These are phyloP conservation scores for Conringia planisiliqua DNA, from an alignment of 345 rosid genomes.

Conservation along the genomic window DNA sequence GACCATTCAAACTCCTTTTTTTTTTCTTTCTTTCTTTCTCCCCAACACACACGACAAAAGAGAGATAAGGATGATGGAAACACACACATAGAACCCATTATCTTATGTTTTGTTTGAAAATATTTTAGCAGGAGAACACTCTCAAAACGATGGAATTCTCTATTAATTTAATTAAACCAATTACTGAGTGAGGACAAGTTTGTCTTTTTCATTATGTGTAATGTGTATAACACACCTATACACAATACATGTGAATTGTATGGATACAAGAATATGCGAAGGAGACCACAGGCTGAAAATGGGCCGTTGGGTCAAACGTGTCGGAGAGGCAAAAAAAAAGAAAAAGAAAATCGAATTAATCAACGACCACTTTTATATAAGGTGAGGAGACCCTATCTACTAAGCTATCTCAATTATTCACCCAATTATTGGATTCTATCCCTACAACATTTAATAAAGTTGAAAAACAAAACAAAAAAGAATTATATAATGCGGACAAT, in stretches of 20 bases:
- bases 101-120: neutral
- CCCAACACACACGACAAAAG: conserved; percentile 1
- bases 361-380: conserved; percentile 28
- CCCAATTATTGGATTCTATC: conserved; percentile 23
- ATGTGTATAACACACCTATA: neutral
- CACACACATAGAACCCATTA: neutral
- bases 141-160: too few relatives aligned
- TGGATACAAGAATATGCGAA: neutral
- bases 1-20: conserved; percentile 25
- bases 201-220: neutral
- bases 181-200: neutral
- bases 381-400: conserved; percentile 19
- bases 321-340: conserved; percentile 15
- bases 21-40: neutral
- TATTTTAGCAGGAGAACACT: too few relatives aligned
- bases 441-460: neutral
- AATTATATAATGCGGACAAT: neutral
- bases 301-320: conserved; percentile 34
- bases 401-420: conserved; percentile 30
- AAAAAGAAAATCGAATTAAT: neutral
- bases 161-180: neutral
- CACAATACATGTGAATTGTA: neutral
- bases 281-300: conserved; percentile 20
- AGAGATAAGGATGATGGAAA: conserved; percentile 17
- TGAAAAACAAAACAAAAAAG: neutral